Evolutionary conservation across 345 rosid genomes (phyloP).

Genomic region (Hypericum androsaemum): DNA sequence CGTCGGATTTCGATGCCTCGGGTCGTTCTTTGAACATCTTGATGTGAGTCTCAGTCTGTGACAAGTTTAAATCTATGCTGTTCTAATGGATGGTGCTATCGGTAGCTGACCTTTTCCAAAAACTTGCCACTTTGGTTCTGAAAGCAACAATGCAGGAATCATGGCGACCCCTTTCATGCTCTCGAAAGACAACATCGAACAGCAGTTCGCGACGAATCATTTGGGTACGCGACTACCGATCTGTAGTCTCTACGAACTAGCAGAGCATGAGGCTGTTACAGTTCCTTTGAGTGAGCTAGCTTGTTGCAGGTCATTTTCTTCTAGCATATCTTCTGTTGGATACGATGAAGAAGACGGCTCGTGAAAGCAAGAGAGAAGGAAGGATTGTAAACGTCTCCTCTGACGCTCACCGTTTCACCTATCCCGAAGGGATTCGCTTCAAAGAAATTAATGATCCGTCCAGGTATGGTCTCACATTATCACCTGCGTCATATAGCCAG

Average conservation of each 20-base stretch:
- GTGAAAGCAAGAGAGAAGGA: constrained; percentile 51
- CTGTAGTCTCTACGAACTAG: neutral
- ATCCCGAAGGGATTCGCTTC: constrained; percentile 53
- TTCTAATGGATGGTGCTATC: neutral
- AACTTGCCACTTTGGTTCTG: constrained; percentile 7
- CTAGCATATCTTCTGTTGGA: constrained; percentile 57
- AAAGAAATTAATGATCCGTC: constrained; percentile 51
- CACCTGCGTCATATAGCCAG: neutral
- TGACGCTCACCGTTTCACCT: constrained; percentile 45
- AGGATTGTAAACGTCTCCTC: constrained; percentile 63
- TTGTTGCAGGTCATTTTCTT: constrained; percentile 63
- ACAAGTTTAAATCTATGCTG: neutral
- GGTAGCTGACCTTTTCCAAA: neutral
- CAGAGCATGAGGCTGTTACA: neutral
- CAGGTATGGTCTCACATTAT: constrained; percentile 24
- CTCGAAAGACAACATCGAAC: constrained; percentile 40
- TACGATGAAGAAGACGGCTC: constrained; percentile 59
- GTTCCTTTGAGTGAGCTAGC: constrained; percentile 5
- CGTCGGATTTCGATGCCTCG: constrained; percentile 37
- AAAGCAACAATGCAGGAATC: constrained; percentile 47
- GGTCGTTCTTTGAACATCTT: constrained; percentile 56
- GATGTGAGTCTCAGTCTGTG: constrained; percentile 25
- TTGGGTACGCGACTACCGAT: constrained; percentile 21
- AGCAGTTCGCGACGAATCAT: constrained; percentile 50
- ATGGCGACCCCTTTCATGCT: constrained; percentile 32